These are phyloP conservation scores for Populus pruinosa DNA, from an alignment of 345 rosid genomes.

Conservation along the genomic window DNA sequence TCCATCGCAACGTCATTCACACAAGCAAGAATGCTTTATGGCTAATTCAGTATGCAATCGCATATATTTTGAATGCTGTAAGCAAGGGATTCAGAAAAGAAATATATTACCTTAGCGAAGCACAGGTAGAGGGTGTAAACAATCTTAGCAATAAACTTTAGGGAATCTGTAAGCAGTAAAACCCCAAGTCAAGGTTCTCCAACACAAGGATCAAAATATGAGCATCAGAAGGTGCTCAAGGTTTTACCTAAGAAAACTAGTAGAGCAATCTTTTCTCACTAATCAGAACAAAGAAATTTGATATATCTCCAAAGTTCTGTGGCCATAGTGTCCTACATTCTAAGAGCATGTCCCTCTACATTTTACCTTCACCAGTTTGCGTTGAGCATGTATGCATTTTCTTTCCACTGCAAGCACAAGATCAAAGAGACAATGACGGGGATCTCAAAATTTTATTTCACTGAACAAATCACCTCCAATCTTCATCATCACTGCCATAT, in stretches of 20 bases:
- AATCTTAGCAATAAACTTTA: no score
- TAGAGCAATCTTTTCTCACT: neutral
- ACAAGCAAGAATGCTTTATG: no score
- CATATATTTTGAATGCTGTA: no score
- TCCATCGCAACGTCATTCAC: no score
- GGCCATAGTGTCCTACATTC: neutral
- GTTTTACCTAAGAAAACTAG: neutral
- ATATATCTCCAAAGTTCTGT: no score
- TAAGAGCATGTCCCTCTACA: neutral
- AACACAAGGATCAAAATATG: neutral
- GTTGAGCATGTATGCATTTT: neutral
- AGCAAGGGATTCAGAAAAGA: no score
- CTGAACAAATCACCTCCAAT: neutral
- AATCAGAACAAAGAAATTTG: no score
- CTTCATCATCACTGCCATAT: constrained; percentile 12
- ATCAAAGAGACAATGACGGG: no score
- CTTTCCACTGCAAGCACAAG: neutral
- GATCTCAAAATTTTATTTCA: neutral
- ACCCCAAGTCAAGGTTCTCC: neutral
- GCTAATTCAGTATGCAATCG: no score
- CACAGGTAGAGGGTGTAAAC: no score
- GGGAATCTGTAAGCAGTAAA: neutral
- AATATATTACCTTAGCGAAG: no score
- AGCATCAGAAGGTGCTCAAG: neutral
- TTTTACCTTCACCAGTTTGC: neutral